Evolutionary conservation across 257 asterid genomes (phyloP).

Genomic region (Plantago elongata): DNA sequence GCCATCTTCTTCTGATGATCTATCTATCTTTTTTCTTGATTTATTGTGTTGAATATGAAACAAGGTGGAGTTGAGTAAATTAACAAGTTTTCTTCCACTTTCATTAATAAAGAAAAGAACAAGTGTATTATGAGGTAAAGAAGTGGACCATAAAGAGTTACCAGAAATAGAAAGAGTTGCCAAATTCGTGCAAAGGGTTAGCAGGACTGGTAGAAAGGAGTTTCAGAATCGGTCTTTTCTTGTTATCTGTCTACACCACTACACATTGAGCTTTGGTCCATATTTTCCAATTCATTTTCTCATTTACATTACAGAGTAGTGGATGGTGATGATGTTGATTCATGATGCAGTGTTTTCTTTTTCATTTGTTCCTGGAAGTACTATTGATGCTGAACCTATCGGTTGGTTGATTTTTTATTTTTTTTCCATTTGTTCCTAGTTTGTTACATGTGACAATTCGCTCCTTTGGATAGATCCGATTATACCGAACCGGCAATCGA

Average conservation of each 20-base stretch:
- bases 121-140: not conserved
- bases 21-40: slow-evolving; percentile 5
- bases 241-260: slow-evolving; percentile 69
- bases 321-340: too few species aligned
- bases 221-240: slow-evolving; percentile 67
- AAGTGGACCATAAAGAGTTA: slow-evolving; percentile 29
- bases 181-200: slow-evolving; percentile 48
- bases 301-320: too few species aligned
- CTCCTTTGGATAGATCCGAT: too few species aligned
- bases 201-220: slow-evolving; percentile 47
- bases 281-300: too few species aligned
- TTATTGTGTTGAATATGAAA: slow-evolving; percentile 14
- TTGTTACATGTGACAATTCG: too few species aligned
- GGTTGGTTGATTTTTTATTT: too few species aligned
- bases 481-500: too few species aligned
- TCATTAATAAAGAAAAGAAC: not conserved
- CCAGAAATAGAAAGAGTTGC: slow-evolving; percentile 50
- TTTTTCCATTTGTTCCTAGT: too few species aligned
- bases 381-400: too few species aligned
- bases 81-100: not conserved
- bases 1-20: slow-evolving; percentile 47
- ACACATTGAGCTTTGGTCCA: slow-evolving; percentile 18
- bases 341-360: too few species aligned
- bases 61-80: not conserved
- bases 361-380: too few species aligned